phyloP scores from a whole-genome alignment of 148 eudicot species.

The Rhododendron ferrugineum region DNA sequence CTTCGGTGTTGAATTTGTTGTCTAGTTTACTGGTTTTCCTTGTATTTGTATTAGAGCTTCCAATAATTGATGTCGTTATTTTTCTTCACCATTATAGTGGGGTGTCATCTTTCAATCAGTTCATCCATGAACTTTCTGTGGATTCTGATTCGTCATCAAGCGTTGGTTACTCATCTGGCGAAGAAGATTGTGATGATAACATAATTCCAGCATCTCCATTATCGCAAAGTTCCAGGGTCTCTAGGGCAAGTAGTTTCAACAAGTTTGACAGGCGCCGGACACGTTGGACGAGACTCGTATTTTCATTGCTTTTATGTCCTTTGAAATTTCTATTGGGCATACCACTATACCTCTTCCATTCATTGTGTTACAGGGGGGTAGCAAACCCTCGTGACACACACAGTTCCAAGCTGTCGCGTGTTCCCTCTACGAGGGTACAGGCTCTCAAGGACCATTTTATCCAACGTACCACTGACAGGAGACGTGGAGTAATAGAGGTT shows the following conservation, averaged over 20 bases:
- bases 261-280: conserved; percentile 54
- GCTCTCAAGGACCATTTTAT: conserved; percentile 62
- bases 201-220: conserved; percentile 53
- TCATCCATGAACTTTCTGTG: conserved; percentile 80
- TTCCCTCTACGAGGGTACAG: conserved; percentile 37
- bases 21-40: not conserved
- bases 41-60: not conserved
- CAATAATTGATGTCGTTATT: not conserved
- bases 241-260: conserved; percentile 48
- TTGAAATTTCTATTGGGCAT: conserved; percentile 48
- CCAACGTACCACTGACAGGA: conserved; percentile 84
- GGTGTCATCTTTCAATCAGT: conserved; percentile 91
- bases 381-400: conserved; percentile 17
- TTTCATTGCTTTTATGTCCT: conserved; percentile 67
- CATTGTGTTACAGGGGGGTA: conserved; percentile 31
- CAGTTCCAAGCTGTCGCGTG: conserved; percentile 18
- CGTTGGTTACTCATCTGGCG: conserved; percentile 56
- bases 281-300: conserved; percentile 32
- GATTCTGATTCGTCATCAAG: conserved; percentile 81
- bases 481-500: conserved; percentile 97
- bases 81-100: conserved; percentile 53
- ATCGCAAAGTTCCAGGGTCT: conserved; percentile 62
- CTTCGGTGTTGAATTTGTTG: not conserved
- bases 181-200: conserved; percentile 55
- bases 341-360: conserved; percentile 45